Base-by-base conservation (phyloP, 441 rosid genomes). In the Brassica hybrid region DNA sequence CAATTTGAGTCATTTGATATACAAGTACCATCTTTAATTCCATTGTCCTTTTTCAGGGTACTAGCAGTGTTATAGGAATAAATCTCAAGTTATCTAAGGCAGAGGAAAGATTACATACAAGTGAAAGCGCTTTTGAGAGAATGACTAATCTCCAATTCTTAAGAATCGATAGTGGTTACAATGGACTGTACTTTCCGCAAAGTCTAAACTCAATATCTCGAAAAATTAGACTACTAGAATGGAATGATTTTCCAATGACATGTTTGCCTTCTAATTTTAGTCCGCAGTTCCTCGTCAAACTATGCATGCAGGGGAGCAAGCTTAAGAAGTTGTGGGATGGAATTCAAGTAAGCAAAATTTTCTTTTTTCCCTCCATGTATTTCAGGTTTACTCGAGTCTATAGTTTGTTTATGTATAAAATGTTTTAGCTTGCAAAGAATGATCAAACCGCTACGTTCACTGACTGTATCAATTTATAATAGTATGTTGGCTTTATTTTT, bases 271-370 rank as follows among this genome's bases (percentile, higher is more conserved):
- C 43, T 36, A 36, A 36, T 36, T 36, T 36, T 36, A 36, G 43
- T 36, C 43, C 43, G 43, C 2, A 65, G 7, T 41, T 41, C 25
- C 13, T 56, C 25, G 25, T 17, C 10, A 18, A 17, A 0, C 0
- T 18, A 19, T 7, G 0, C 0, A 23, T 67, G 71, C 3, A 2
- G 0, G 0, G 1, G 2, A 67, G 21, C 71, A 67, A 45, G n/a
- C 71, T 67, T 48, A 11, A 41, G 57, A 66, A 65, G 25, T 12
- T 65, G 17, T 65, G 54, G 54, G 32, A 65, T 10, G 57, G 57
- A 43, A 54, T 2, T 17, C 23, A 54, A 8, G 59, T 54, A 54
- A 62, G 13, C 34, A 50, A 61, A 13, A 14, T 59, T 59, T 13
- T 23, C 6, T 13, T n/a, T 48, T n/a, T 14, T 48, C 56, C 6